These are phyloP conservation scores for Entomortierella parvispora DNA, from an alignment of 192 early-diverging fungal genomes.

Conservation along the genomic window DNA sequence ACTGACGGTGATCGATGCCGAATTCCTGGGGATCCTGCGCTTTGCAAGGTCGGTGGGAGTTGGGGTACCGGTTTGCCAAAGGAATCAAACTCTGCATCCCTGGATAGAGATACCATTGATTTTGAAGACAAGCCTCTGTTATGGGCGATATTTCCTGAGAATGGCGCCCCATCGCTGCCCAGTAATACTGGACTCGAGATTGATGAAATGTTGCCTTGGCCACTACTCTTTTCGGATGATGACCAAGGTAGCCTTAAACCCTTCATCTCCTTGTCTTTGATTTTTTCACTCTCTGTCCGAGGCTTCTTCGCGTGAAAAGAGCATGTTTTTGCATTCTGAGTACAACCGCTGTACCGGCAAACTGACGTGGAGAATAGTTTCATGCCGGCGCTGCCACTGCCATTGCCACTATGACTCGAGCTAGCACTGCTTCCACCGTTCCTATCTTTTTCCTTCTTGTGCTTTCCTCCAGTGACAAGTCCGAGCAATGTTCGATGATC, in stretches of 20 bases:
- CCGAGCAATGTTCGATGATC: constrained; percentile 5
- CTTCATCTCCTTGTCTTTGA: constrained; percentile 9
- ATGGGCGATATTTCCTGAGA: not conserved
- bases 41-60: constrained; percentile 7
- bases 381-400: constrained; percentile 19
- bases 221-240: constrained; percentile 11
- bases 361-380: constrained; percentile 26
- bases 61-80: not conserved
- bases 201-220: constrained; percentile 8
- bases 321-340: constrained; percentile 37
- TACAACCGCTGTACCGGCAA: constrained; percentile 35
- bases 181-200: constrained; percentile 3
- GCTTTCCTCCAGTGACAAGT: constrained; percentile 31
- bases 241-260: constrained; percentile 11
- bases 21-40: not conserved
- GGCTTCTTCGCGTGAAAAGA: constrained; percentile 27
- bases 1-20: constrained; percentile 39
- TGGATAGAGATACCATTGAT: constrained; percentile 33
- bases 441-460: constrained; percentile 35
- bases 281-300: not conserved
- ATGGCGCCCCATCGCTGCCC: constrained; percentile 8
- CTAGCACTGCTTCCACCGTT: constrained; percentile 16
- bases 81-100: constrained; percentile 18
- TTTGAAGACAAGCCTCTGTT: constrained; percentile 16
- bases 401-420: constrained; percentile 23